phyloP scores from a whole-genome alignment of 805 yeast species.

The Saccharomycodes ludwigii region DNA sequence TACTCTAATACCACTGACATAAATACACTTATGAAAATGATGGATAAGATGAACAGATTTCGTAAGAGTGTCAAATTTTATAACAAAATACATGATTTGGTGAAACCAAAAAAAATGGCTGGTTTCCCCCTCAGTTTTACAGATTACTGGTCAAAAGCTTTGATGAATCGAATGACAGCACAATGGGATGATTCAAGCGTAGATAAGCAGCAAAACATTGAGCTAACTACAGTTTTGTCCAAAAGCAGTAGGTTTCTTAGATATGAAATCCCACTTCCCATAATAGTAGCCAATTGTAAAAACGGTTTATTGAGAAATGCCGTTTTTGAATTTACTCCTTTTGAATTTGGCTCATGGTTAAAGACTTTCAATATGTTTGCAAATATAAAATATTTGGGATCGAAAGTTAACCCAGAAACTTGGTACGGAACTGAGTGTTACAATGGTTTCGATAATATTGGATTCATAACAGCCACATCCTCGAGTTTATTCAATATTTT shows the following conservation, averaged over 20 bases:
- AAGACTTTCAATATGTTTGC: conserved; percentile 32
- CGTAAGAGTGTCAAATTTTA: no score
- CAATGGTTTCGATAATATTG: conserved; percentile 44
- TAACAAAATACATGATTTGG: no score
- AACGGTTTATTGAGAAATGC: conserved; percentile 24
- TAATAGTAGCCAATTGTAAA: conserved; percentile 31
- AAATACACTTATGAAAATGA: no score
- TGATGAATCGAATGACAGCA: conserved; percentile 25
- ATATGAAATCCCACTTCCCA: conserved; percentile 36
- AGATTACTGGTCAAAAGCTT: conserved; percentile 59
- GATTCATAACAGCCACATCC: conserved; percentile 50
- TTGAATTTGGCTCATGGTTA: conserved; percentile 63
- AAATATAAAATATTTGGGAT: conserved; percentile 41
- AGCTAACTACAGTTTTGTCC: conserved; percentile 47
- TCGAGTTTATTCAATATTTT: conserved; percentile 50
- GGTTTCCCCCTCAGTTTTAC: conserved; percentile 50
- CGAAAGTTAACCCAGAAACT: conserved; percentile 28
- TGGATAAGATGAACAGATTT: no score
- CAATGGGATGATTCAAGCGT: neutral
- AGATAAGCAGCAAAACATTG: no score
- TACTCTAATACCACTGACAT: no score
- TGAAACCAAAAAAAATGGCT: conserved; percentile 35
- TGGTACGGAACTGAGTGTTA: conserved; percentile 36
- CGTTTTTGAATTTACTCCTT: conserved; percentile 49
- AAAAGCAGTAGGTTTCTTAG: conserved; percentile 33